These are phyloP conservation scores for Chalciporus pseudorubinellus DNA, from an alignment of 768 basidiomycete species.

Conservation along the genomic window DNA sequence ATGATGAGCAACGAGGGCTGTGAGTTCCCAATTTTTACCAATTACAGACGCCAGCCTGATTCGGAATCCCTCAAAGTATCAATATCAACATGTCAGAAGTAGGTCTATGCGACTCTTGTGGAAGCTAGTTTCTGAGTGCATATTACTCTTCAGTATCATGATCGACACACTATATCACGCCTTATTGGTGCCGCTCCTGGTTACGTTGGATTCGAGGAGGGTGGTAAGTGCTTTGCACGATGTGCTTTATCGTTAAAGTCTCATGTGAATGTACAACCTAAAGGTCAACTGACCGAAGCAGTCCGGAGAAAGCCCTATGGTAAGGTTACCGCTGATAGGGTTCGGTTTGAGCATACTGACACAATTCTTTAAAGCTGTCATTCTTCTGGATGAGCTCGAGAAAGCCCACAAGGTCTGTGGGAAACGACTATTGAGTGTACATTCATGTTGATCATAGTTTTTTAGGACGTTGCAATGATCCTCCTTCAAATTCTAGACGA, in stretches of 20 bases:
- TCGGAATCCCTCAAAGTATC: conserved; percentile 46
- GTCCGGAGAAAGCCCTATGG: conserved; percentile 60
- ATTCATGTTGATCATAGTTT: not conserved
- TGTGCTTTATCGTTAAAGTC: not conserved
- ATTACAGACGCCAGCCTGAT: not conserved
- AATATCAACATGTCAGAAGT: conserved; percentile 94
- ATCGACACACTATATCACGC: conserved; percentile 86
- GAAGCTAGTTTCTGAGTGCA: not conserved
- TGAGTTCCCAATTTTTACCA: conserved; percentile 36
- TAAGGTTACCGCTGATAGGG: conserved; percentile 10
- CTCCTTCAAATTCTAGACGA: conserved; percentile 90
- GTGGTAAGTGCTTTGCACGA: conserved; percentile 44
- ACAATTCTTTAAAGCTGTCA: conserved; percentile 42
- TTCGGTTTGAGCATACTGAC: not conserved
- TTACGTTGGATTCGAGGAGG: conserved; percentile 76
- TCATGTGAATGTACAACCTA: not conserved
- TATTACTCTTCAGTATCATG: conserved; percentile 62
- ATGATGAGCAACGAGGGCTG: conserved; percentile 85
- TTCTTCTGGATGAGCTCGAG: conserved; percentile 65
- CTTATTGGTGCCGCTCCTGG: conserved; percentile 93
- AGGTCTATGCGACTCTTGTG: not conserved
- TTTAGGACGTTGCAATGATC: conserved; percentile 82
- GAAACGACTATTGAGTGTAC: not conserved
- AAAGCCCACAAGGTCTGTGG: conserved; percentile 73
- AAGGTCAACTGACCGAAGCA: conserved; percentile 64